Evolutionary conservation across 2,329 filamentous ascomycete species (phyloP), one percentile per base, ranked within the genome.

Genomic region (Emmonsiellopsis sp.): DNA sequence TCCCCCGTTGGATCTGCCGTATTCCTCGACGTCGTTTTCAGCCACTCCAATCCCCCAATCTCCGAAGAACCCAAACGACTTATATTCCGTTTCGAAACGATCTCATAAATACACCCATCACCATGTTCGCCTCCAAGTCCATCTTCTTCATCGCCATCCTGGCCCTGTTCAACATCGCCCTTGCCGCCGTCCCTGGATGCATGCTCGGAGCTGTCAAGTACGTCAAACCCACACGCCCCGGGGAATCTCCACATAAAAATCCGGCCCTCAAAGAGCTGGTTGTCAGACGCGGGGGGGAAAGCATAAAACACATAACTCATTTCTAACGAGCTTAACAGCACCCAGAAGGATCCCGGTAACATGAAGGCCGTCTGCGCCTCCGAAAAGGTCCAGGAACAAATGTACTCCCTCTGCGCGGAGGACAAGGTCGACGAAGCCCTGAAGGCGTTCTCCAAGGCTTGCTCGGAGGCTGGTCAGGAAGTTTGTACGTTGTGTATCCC

Each of bases 131-230:
- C 65, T 58, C 66, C 52, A 75, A 74, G 63, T 68, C 70, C 40
- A 64, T 70, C 57, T 55, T 75, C 53, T 53, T 72, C 54, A 57
- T 76, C 53, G 70, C 73, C 54, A 60, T 78, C 54, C 65, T 78
- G 61, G 72, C 73, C 38, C 63, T 76, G 54, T 67, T 68, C 62
- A 70, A 71, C 58, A 64, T 73, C 53, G 64, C 73, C 54, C 69
- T 68, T 54, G 67, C 70, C 54, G 61, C 69, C 50, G 72, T 77
- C 45, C 76, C 76, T 31, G 74, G 74, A 52, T 80, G 78, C 64
- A 67, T 80, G 45, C 67, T 80, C 44, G 69, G 67, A 42, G 76
- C 74, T 38, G 69, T 80, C 59, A 76, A 76, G 76, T 78, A 71
- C 58, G 72, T 54, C 43, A 31, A 20, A 15, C 8, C 8, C 11